Evolutionary conservation across 2,329 filamentous ascomycete species (phyloP), one percentile per base, ranked within the genome.

Genomic region (Claviceps pusilla): DNA sequence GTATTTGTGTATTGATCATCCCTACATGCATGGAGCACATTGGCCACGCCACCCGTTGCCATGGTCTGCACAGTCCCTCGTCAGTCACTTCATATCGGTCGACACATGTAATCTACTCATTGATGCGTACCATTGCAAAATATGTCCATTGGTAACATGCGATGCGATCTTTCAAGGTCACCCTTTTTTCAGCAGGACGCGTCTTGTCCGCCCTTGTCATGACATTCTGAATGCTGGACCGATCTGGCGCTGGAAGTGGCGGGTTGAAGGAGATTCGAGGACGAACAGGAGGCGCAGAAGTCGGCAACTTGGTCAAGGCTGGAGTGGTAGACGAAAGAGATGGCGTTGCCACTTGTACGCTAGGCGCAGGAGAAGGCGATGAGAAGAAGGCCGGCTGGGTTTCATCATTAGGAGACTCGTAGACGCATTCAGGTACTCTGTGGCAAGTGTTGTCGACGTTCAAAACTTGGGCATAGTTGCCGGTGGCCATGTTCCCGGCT

Each of bases 71-170:
- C 39, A n/a, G 37, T 53, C 35, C 14, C 11, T 19, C 12, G 45
- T 52, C 48, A 35, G 53, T 35, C 48, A 51, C 49, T 35, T 12
- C 16, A 35, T 28, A 31, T 7, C 12, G 29, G 4, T 16, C n/a
- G 28, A 9, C 33, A 45, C n/a, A 1, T 12, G 24, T 6, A 11
- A 14, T 35, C 29, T 12, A 33, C 29, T 39, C 24, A 4, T 33
- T 16, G 1, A 33, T 49, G 43, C 50, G 28, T 50, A 55, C 54
- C 54, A 77, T 76, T 28, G 86, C 87, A 62, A 89, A 91, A 76
- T 83, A 91, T 0, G 86, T 89, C 87, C 87, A 91, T 60, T 72
- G 72, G 57, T 74, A 73, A 56, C 74, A 79, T 45, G 70, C 71
- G 56, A 79, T 74, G 41, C 77, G 68, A 57, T 78, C 76, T 42